Base-by-base conservation (phyloP, 495 filamentous ascomycete genomes). In the Cercophora scortea region DNA sequence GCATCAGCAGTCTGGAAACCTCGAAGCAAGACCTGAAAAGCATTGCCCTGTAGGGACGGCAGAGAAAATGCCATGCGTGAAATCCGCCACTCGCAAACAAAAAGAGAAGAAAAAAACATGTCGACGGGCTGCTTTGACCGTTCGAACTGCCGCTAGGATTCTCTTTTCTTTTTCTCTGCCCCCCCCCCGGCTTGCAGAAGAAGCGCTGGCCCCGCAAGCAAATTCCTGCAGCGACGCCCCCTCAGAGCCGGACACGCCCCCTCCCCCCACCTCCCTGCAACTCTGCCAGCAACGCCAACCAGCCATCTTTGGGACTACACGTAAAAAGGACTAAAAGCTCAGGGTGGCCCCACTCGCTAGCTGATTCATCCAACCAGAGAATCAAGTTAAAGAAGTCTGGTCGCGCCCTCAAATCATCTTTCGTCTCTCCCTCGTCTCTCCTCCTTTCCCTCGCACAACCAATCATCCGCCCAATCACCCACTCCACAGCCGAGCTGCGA, bases 351-450 rank as follows among this genome's bases (percentile, higher is more conserved):
- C 62, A 63, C 58, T 60, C 32, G 15, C 47, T 47, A 57, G 66
- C 64, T 71, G 64, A 68, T 61, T 70, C 68, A 70, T 66, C 68
- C 67, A 71, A 68, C 68, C 68, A 71, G 61, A 68, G 54, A 54
- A 40, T 54, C 38, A 51, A 54, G 65, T 67, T 68, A 65, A 68
- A 68, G 64, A 60, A 59, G 41, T 61, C 63, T 53, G 60, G 38
- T 46, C 55, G 61, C 60, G 49, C 66, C 64, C 68, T 69, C 68
- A 71, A 71, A 71, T 71, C 68, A 71, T 59, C 60, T 57, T 62
- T 65, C 61, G 60, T 52, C 52, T 53, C 59, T 64, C 61, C 61
- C 62, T 59, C 60, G 61, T 70, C 62, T 67, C 66, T 71, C 66
- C 61, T 64, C 61, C 56, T 63, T 67, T 59, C 54, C 62, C 63